Conservation (phyloP, 2,329 filamentous ascomycete genomes). For the Pseudonectria foliicola region DNA sequence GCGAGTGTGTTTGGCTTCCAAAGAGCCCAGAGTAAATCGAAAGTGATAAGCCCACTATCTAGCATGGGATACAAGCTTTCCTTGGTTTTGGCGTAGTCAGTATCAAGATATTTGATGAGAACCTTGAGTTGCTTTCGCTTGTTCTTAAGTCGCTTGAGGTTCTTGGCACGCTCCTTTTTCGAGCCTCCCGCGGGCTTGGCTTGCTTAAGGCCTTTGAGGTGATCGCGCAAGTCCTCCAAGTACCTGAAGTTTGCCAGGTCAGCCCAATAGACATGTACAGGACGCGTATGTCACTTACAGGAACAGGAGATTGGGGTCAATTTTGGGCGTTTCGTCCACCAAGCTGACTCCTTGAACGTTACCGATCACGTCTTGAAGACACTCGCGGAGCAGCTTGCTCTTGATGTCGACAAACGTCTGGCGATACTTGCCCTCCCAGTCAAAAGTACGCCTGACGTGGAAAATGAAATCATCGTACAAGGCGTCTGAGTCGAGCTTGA, state of each 20-base stretch:
- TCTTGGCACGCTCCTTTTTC: constrained; percentile 55
- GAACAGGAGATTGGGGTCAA: constrained; percentile 66
- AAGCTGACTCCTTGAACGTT: constrained; percentile 54
- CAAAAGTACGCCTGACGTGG: constrained; percentile 74
- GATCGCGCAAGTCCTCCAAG: constrained; percentile 64
- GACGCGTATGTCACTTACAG: constrained; percentile 34
- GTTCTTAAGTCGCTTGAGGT: constrained; percentile 47
- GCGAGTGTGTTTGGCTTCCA: constrained; percentile 82
- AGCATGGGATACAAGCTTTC: constrained; percentile 74
- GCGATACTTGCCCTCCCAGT: constrained; percentile 75
- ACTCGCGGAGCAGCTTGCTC: constrained; percentile 69
- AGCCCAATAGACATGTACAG: neutral
- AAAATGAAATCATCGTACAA: constrained; percentile 76
- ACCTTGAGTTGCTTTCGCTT: constrained; percentile 63
- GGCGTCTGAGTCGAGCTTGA: constrained; percentile 35
- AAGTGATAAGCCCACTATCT: constrained; percentile 77
- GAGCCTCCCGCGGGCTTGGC: constrained; percentile 39
- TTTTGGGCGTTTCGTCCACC: constrained; percentile 69
- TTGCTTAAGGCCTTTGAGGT: constrained; percentile 58
- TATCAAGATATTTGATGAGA: constrained; percentile 68
- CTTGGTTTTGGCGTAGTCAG: constrained; percentile 72
- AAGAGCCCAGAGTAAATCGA: constrained; percentile 80
- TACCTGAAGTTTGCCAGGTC: constrained; percentile 45
- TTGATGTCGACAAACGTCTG: constrained; percentile 74
- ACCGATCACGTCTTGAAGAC: constrained; percentile 35